Evolutionary conservation across 345 rosid species (phyloP).

Genomic region (Odontarrhena argentea): DNA sequence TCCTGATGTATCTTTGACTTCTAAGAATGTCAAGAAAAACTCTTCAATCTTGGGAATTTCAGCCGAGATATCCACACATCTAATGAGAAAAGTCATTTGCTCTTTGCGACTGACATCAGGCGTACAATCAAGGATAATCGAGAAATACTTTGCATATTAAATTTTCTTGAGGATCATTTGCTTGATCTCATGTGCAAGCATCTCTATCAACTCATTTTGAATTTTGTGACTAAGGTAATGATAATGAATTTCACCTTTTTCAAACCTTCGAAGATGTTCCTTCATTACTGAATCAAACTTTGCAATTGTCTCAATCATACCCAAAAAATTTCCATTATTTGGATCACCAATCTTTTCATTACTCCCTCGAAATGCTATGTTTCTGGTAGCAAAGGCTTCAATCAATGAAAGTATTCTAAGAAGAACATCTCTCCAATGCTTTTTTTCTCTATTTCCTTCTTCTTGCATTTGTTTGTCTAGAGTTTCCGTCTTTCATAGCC

Average conservation of each 20-base stretch:
- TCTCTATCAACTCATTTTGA: neutral
- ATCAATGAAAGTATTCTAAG: neutral
- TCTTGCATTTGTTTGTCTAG: too few species aligned
- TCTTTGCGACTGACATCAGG: neutral
- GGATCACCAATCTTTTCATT: neutral
- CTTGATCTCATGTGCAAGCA: neutral
- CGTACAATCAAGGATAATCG: neutral
- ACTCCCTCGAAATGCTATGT: neutral
- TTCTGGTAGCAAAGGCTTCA: neutral
- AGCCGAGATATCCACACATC: neutral
- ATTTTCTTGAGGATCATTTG: neutral
- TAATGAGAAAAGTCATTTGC: neutral
- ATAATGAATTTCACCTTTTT: neutral
- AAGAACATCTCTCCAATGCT: neutral
- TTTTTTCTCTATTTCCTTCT: too few species aligned
- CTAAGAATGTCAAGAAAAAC: neutral
- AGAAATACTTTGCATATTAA: neutral
- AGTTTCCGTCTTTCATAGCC: too few species aligned
- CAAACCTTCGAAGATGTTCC: neutral
- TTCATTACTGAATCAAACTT: constrained; percentile 4
- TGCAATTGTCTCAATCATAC: neutral
- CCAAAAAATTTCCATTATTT: neutral
- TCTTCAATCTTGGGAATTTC: neutral
- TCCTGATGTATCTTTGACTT: neutral
- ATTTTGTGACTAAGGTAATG: neutral